Evolutionary conservation across 2,329 filamentous ascomycete species (phyloP).

Genomic region (Malbranchea zuffiana): DNA sequence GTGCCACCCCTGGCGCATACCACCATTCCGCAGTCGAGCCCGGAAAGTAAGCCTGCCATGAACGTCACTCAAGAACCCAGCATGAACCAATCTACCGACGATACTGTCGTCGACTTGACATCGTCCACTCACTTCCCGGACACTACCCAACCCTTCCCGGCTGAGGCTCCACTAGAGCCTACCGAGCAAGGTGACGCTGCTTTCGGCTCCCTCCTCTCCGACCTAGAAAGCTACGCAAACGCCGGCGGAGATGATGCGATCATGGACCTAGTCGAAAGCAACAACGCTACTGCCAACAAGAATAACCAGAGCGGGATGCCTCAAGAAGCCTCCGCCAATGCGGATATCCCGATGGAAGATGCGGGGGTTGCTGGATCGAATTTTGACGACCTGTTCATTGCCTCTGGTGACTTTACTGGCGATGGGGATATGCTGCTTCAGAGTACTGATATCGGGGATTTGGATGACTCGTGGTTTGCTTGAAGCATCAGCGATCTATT

Average conservation of each 20-base stretch:
- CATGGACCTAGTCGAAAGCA: slow-evolving; percentile 20
- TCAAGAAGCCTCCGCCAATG: slow-evolving; percentile 12
- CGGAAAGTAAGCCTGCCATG: no score
- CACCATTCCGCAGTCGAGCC: no score
- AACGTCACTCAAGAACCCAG: no score
- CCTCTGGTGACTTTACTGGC: slow-evolving; percentile 28
- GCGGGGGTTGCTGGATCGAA: slow-evolving; percentile 33
- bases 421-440: slow-evolving; percentile 29
- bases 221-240: slow-evolving; percentile 25
- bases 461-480: slow-evolving; percentile 34
- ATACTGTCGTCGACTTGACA: no score
- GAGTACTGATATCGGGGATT: slow-evolving; percentile 31
- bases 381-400: slow-evolving; percentile 38
- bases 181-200: slow-evolving; percentile 14
- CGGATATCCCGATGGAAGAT: slow-evolving; percentile 19
- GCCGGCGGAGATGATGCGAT: slow-evolving; percentile 29
- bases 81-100: no score
- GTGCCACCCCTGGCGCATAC: no score
- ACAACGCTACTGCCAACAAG: slow-evolving; percentile 8
- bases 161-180: slow-evolving; percentile 1
- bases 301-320: slow-evolving; percentile 11
- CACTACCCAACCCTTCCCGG: background rate
- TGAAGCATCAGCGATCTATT: slow-evolving; percentile 13
- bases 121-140: no score
- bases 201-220: slow-evolving; percentile 22